A percentile compares a stretch with the other conserved stretches of the same genome.
These are phyloP conservation scores for Clohesyomyces aquaticus DNA, from an alignment of 495 filamentous ascomycete genomes.

Conservation along the genomic window DNA sequence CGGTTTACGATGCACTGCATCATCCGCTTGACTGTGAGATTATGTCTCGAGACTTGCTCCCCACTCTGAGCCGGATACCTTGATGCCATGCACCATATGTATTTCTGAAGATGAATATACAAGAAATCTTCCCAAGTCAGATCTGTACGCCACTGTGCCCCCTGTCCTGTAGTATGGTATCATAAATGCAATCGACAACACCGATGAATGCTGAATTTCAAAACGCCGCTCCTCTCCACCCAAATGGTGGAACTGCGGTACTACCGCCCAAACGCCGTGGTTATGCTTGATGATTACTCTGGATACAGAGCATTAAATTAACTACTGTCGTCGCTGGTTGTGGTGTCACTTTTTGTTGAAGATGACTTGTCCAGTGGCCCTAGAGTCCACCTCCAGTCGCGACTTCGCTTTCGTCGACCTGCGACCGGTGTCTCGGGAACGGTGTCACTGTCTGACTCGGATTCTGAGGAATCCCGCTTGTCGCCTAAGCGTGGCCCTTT, in stretches of 20 bases:
- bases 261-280: slow-evolving; percentile 20
- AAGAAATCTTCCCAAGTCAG: not conserved
- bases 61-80: not conserved
- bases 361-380: slow-evolving; percentile 45
- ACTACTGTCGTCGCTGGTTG: slow-evolving; percentile 36
- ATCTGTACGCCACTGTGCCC: slow-evolving; percentile 8
- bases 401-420: slow-evolving; percentile 54
- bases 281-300: not conserved
- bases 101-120: not conserved
- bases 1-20: not conserved
- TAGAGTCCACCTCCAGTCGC: slow-evolving; percentile 64
- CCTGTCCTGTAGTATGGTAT: slow-evolving; percentile 26
- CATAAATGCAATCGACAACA: slow-evolving; percentile 37
- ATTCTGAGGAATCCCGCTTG: slow-evolving; percentile 54
- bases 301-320: slow-evolving; percentile 7
- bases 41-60: not conserved
- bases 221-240: slow-evolving; percentile 11
- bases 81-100: not conserved
- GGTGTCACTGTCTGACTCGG: slow-evolving; percentile 50
- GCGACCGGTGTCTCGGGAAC: slow-evolving; percentile 57
- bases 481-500: slow-evolving; percentile 40
- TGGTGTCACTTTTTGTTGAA: slow-evolving; percentile 24
- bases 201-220: slow-evolving; percentile 31
- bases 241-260: not conserved
- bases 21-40: not conserved